Base-by-base conservation (phyloP, 305 asterid species). In the Fraxinus angustifolia region DNA sequence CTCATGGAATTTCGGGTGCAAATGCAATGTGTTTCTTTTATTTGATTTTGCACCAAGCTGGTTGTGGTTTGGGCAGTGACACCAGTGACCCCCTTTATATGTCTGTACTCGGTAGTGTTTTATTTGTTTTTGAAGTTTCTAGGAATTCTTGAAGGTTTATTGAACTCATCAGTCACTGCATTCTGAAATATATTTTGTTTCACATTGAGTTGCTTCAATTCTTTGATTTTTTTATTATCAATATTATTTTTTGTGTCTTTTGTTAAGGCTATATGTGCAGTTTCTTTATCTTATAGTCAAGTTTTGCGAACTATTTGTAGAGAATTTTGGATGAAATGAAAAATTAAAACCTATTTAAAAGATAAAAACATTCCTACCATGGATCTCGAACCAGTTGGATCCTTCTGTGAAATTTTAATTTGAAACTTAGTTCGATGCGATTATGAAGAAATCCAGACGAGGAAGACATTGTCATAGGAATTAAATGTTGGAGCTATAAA, bases 31-130 rank as follows among this genome's bases (percentile, higher is more conserved):
- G 65, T 53, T 53, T 6, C 65, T 53, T 53, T 53, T n/a, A 48
- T 53, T n/a, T 53, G 65, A 53, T n/a, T 50, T 53, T 53, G 72
- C 31, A 62, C 72, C 72, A 26, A 62, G 72, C 33, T 84, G 89
- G 34, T 62, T 8, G n/a, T 62, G 96, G 96, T 92, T 92, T 96
- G 96, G 91, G 92, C 80, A 92, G 89, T 91, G 98, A 94, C 98
- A 92, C 88, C 60, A 78, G 79, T 83, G 78, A 68, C 77, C 79
- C 83, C 81, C 70, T 6, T 56, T 10, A 71, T 16, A 78, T 77
- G 79, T 85, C 17, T 76, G 75, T 60, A 60, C 70, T 21, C 16
- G 11, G 33, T 21, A 7, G 71, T 21, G 12, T 62, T n/a, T 23
- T 62, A 10, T 21, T 62, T 7, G 33, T 62, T 26, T 3, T 23